Conservation (phyloP, 202 grass and related monocot species). For the Carex sylvatica region DNA sequence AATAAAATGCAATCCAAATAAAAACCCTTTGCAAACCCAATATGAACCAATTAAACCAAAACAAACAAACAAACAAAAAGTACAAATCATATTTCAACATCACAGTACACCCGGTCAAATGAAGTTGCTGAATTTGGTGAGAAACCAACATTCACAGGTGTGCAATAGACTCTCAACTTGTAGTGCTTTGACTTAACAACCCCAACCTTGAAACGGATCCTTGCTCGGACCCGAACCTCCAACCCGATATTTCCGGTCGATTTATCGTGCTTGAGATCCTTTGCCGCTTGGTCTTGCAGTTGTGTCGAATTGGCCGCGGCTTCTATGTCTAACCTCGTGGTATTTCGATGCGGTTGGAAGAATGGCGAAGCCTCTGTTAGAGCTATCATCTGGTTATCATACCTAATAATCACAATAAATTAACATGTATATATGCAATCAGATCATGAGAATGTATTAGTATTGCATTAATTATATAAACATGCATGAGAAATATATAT, state of each 20-base stretch:
- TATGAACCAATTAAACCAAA: not conserved
- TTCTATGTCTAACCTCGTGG: slow-evolving; percentile 39
- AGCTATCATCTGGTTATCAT: slow-evolving; percentile 41
- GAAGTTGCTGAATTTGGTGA: slow-evolving; percentile 33
- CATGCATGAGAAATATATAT: no score
- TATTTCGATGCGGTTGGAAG: slow-evolving; percentile 41
- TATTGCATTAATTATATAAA: not conserved
- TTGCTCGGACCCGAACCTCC: slow-evolving; percentile 56
- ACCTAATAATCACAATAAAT: not conserved
- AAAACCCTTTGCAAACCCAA: not conserved
- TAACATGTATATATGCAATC: not conserved
- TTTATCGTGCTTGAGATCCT: slow-evolving; percentile 34
- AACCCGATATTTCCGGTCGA: slow-evolving; percentile 43
- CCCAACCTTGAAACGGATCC: slow-evolving; percentile 54
- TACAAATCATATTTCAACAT: slow-evolving; percentile 23
- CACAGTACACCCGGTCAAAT: slow-evolving; percentile 56
- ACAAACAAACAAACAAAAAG: slow-evolving; percentile 4
- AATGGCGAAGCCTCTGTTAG: slow-evolving; percentile 46
- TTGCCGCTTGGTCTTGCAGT: slow-evolving; percentile 35
- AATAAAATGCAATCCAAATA: not conserved
- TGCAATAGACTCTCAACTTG: slow-evolving; percentile 50
- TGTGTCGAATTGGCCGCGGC: slow-evolving; percentile 2
- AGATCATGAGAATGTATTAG: not conserved
- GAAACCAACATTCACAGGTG: slow-evolving; percentile 38
- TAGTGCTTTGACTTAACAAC: slow-evolving; percentile 42